Evolutionary conservation across 805 yeast genomes (phyloP).

Genomic region (Suhomyces emberorum): DNA sequence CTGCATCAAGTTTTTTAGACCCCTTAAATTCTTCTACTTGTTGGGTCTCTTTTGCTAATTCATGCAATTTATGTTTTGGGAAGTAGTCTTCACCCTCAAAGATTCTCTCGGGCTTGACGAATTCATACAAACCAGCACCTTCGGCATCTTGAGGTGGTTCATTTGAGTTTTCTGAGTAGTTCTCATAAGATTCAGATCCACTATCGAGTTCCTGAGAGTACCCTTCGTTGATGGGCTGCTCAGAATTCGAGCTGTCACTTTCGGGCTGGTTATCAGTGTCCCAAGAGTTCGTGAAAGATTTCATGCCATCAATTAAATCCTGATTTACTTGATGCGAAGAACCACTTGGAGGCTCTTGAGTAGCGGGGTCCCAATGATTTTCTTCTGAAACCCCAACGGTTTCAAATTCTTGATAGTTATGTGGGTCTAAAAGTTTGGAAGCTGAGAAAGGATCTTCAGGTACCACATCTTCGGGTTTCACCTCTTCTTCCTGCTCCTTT

Average conservation of each 20-base stretch:
- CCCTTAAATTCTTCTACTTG: background rate
- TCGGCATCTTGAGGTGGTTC: background rate
- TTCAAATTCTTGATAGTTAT: conserved; percentile 23
- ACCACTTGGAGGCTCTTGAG: conserved; percentile 40
- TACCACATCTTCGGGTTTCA: too few species aligned
- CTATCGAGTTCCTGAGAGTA: too few species aligned
- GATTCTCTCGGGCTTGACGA: conserved; percentile 25
- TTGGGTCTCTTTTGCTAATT: background rate
- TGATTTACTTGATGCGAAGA: background rate
- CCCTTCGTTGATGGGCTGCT: too few species aligned
- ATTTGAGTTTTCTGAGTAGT: background rate
- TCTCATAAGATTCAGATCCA: background rate
- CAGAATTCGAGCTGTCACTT: background rate
- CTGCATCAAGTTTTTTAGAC: background rate
- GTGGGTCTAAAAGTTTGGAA: conserved; percentile 26
- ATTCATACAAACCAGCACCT: conserved; percentile 1
- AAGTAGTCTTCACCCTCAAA: conserved; percentile 28
- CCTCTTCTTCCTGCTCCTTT: too few species aligned
- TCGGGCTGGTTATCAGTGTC: conserved; percentile 13
- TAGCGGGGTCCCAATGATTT: conserved; percentile 44
- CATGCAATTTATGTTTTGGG: conserved; percentile 24
- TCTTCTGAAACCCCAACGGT: conserved; percentile 14
- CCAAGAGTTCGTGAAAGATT: conserved; percentile 26
- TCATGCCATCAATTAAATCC: conserved; percentile 14
- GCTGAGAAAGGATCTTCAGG: too few species aligned